phyloP scores from a whole-genome alignment of 257 asterid genomes.

The Scutellaria minor region DNA sequence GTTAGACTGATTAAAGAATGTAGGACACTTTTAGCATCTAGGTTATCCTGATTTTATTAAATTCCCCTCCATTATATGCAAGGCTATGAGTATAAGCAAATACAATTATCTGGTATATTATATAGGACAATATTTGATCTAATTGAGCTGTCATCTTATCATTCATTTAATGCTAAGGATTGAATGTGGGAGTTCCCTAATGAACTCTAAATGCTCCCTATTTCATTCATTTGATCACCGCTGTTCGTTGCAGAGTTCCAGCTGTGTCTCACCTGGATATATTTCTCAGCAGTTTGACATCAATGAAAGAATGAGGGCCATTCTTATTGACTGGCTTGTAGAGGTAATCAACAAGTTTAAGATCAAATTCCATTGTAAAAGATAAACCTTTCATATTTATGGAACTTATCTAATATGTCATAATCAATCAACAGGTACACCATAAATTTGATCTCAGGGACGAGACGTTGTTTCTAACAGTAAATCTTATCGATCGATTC shows the following conservation, averaged over 20 bases:
- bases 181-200: not conserved
- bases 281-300: slow-evolving; percentile 81
- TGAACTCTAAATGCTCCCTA: not conserved
- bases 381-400: not conserved
- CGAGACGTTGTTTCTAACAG: slow-evolving; percentile 80
- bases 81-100: not conserved
- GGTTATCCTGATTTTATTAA: not conserved
- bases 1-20: slow-evolving; percentile 11
- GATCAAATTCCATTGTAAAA: not conserved
- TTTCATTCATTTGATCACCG: not conserved
- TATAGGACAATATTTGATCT: not conserved
- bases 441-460: slow-evolving; percentile 91
- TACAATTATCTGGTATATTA: not conserved
- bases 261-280: slow-evolving; percentile 84
- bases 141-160: slow-evolving; percentile 25
- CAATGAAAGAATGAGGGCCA: slow-evolving; percentile 84
- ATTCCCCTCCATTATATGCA: not conserved
- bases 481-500: slow-evolving; percentile 82
- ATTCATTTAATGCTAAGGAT: slow-evolving; percentile 18
- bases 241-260: slow-evolving; percentile 52
- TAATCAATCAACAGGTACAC: slow-evolving; percentile 66
- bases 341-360: slow-evolving; percentile 52
- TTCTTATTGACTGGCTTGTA: slow-evolving; percentile 90
- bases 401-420: not conserved
- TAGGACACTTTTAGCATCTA: slow-evolving; percentile 6